phyloP scores from a whole-genome alignment of 306 rosid genomes.

The Benincasa hispida region DNA sequence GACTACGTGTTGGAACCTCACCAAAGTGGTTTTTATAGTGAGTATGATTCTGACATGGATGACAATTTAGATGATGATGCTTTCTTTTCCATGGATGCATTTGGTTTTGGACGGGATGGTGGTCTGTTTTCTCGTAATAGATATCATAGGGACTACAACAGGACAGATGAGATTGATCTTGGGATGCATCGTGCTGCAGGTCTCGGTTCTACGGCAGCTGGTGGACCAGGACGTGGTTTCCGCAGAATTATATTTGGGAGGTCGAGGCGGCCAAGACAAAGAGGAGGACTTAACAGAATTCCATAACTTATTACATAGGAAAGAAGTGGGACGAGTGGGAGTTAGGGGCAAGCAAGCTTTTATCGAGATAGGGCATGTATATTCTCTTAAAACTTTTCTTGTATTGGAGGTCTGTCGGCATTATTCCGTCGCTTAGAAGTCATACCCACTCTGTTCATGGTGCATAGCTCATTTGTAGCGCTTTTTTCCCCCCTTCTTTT shows the following conservation, averaged over 20 bases:
- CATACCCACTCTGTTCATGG: slow-evolving; percentile 5
- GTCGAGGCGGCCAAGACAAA: slow-evolving; percentile 9
- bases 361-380: slow-evolving; percentile 2
- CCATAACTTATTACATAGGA: not conserved
- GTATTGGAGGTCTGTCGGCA: not conserved
- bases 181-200: slow-evolving; percentile 32
- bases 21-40: slow-evolving; percentile 37
- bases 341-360: not conserved
- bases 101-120: slow-evolving; percentile 37
- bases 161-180: slow-evolving; percentile 23
- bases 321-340: slow-evolving; percentile 6
- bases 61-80: slow-evolving; percentile 37
- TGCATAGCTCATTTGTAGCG: not conserved
- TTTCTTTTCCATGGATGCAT: slow-evolving; percentile 32
- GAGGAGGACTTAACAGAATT: slow-evolving; percentile 8
- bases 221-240: slow-evolving; percentile 30
- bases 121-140: slow-evolving; percentile 34
- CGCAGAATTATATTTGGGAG: slow-evolving; percentile 13
- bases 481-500: not conserved
- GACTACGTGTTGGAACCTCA: slow-evolving; percentile 91
- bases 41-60: slow-evolving; percentile 47
- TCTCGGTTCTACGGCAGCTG: slow-evolving; percentile 30
- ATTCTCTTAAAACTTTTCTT: slow-evolving; percentile 16
- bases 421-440: not conserved
- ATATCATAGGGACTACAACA: slow-evolving; percentile 26